Evolutionary conservation across 108 stramenopile genomes (phyloP).

Genomic region (Skeletonema marinoi): DNA sequence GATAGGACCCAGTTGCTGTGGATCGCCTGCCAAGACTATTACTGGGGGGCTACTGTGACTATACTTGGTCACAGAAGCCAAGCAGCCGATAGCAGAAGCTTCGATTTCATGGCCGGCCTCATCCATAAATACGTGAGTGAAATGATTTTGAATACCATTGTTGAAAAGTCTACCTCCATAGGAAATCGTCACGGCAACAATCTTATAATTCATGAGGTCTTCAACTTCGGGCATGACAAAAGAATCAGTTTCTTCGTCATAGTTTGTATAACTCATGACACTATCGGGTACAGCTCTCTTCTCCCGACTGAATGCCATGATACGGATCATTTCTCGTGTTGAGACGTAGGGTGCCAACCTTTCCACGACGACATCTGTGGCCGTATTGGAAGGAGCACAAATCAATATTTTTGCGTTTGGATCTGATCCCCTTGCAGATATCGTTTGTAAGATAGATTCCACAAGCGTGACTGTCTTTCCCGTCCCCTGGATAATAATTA

Average conservation of each 20-base stretch:
- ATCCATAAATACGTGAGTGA: constrained; percentile 59
- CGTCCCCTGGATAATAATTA: neutral
- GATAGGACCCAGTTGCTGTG: constrained; percentile 71
- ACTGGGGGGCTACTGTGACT: neutral
- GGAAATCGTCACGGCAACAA: constrained; percentile 54
- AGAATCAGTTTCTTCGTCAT: constrained; percentile 32
- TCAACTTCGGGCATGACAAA: constrained; percentile 15
- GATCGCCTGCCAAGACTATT: constrained; percentile 70
- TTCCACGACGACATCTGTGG: constrained; percentile 66
- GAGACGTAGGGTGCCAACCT: constrained; percentile 35
- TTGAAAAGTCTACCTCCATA: constrained; percentile 51
- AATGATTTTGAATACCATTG: constrained; percentile 49
- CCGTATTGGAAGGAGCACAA: constrained; percentile 65
- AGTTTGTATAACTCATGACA: constrained; percentile 33
- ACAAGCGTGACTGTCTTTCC: constrained; percentile 69
- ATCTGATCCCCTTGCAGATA: constrained; percentile 16
- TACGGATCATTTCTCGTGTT: constrained; percentile 49
- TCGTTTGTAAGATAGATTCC: constrained; percentile 61
- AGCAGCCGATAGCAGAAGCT: constrained; percentile 48
- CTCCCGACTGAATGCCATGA: constrained; percentile 56
- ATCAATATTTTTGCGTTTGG: constrained; percentile 51
- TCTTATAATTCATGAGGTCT: constrained; percentile 23
- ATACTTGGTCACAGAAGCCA: constrained; percentile 20
- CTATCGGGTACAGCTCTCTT: constrained; percentile 34
- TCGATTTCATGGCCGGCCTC: constrained; percentile 80